These are phyloP conservation scores for Myrica gale DNA, from an alignment of 306 rosid genomes.

Conservation along the genomic window DNA sequence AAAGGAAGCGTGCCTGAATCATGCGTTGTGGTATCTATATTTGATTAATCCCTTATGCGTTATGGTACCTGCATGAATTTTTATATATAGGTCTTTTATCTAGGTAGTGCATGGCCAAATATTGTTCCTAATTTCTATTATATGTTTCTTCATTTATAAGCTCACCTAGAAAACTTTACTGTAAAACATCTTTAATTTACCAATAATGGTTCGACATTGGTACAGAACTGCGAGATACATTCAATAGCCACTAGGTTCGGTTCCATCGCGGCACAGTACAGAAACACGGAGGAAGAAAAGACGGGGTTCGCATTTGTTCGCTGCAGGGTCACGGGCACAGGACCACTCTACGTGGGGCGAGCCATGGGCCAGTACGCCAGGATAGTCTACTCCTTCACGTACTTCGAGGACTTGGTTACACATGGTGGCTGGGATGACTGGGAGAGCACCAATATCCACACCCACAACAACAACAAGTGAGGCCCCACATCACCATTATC, in stretches of 20 bases:
- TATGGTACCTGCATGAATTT: too few relatives aligned
- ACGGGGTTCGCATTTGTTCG: conserved; percentile 76
- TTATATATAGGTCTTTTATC: too few relatives aligned
- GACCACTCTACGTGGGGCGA: conserved; percentile 76
- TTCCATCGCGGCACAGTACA: conserved; percentile 81
- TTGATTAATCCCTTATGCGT: neutral
- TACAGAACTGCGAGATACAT: conserved; percentile 74
- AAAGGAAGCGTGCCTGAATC: neutral
- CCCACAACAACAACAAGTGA: conserved; percentile 52
- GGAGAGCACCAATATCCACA: conserved; percentile 34
- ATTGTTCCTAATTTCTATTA: too few relatives aligned
- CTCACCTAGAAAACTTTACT: too few relatives aligned
- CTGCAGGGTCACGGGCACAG: conserved; percentile 71
- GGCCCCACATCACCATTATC: neutral
- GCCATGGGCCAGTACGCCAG: conserved; percentile 77
- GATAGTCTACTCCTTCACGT: conserved; percentile 67
- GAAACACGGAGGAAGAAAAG: conserved; percentile 47
- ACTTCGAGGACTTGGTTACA: conserved; percentile 66
- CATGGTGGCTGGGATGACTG: conserved; percentile 87
- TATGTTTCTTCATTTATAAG: too few relatives aligned
- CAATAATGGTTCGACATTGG: neutral
- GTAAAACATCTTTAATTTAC: too few relatives aligned
- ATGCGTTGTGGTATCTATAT: neutral
- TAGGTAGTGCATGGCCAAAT: too few relatives aligned
- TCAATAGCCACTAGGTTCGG: conserved; percentile 76